Base-by-base conservation (phyloP, 140 eudicot genomes). In the Ambrosia hybrid region DNA sequence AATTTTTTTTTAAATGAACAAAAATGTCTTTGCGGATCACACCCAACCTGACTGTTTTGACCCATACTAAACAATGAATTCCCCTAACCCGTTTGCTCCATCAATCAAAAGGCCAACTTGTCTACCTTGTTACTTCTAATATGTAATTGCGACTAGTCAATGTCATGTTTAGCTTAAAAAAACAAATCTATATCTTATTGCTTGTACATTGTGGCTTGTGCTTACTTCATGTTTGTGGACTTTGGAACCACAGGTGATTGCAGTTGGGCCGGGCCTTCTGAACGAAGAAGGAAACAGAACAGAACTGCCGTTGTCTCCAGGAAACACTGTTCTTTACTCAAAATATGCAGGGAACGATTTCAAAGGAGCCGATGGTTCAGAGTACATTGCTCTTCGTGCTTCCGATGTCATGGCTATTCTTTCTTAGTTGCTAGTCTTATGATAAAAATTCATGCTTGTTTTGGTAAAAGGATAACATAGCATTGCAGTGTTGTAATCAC, bases 391-490 rank as follows among this genome's bases (percentile, higher is more conserved):
- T 30, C 80, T 88, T 36, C 79, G 89, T 62, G 89, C 89, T n/a
- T 78, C 96, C 8, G 97, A 91, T 72, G 87, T 91, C 36, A 88
- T 91, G 86, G 97, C 97, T 51, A 83, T 88, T 66, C 93, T 91
- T 16, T 84, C 93, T 2, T 91, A 88, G 84, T 73, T 71, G 1
- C 15, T 65, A 57, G 70, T 3, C 26, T 57, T 46, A 9, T 26
- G 26, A 63, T 51, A 6, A 57, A 72, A 16, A 8, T 36, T 39
- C 37, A 16, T 64, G 69, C 77, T 70, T 43, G 10, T 64, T 78
- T 72, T 58, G 62, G 58, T 38, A 17, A 71, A 52, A 53, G 68
- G 64, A 78, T 65, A 73, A 58, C 49, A 13, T 73, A 79, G 74
- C 70, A 73, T 79, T 72, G 46, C 43, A 13, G 73, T 56, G 63